Evolutionary conservation across 495 filamentous ascomycete genomes (phyloP).

Genomic region (Pseudotulostoma volvatum): DNA sequence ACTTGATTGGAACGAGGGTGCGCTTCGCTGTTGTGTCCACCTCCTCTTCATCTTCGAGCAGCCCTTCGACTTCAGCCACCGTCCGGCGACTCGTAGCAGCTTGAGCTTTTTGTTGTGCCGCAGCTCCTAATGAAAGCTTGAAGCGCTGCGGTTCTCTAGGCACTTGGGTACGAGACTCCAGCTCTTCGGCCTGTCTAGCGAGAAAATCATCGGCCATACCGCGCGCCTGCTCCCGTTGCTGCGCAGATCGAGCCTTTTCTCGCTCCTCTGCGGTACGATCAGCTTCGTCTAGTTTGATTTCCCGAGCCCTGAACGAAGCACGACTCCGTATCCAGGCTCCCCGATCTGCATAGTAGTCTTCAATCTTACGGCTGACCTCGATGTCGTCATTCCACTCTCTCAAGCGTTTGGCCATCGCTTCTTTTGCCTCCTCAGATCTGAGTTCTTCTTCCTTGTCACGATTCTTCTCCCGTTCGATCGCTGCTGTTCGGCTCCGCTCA

Average conservation of each 20-base stretch:
- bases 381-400: slow-evolving; percentile 78
- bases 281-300: slow-evolving; percentile 58
- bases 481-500: slow-evolving; percentile 66
- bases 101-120: slow-evolving; percentile 64
- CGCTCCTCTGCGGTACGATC: slow-evolving; percentile 66
- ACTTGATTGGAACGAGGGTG: slow-evolving; percentile 80
- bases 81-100: slow-evolving; percentile 61
- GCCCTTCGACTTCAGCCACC: slow-evolving; percentile 80
- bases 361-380: slow-evolving; percentile 52
- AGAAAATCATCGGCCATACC: slow-evolving; percentile 91
- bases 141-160: slow-evolving; percentile 69
- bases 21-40: slow-evolving; percentile 53
- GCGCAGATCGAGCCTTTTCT: slow-evolving; percentile 49
- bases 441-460: slow-evolving; percentile 57
- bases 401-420: slow-evolving; percentile 56
- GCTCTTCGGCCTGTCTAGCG: slow-evolving; percentile 70
- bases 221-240: slow-evolving; percentile 60
- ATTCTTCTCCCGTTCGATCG: slow-evolving; percentile 65
- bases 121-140: slow-evolving; percentile 83
- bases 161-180: slow-evolving; percentile 41
- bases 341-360: slow-evolving; percentile 77
- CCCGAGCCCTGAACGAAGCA: slow-evolving; percentile 49
- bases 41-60: slow-evolving; percentile 89
- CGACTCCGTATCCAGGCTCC: slow-evolving; percentile 75
- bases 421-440: slow-evolving; percentile 39